Base-by-base conservation (phyloP, 345 rosid species). In the Aquilaria yunnanensis region DNA sequence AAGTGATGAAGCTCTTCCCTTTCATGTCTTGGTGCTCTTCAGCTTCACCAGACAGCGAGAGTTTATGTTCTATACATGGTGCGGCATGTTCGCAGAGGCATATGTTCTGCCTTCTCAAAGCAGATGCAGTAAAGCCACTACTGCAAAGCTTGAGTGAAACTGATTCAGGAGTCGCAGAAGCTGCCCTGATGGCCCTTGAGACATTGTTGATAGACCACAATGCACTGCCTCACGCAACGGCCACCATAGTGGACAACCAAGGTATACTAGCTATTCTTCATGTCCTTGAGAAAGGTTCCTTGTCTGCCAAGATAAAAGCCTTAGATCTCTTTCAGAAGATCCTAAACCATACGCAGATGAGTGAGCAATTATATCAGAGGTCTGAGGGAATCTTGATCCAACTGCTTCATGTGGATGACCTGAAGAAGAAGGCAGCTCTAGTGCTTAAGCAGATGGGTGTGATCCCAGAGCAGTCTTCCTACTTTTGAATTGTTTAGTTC, bases 401-500 rank as follows among this genome's bases (percentile, higher is more conserved):
- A 68, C 75, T 77, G 68, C 80, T 82, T 43, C 68, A 70, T 2
- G 74, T 79, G 33, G 78, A 75, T 41, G 54, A 56, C 48, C 75
- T 77, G 10, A 75, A 47, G 69, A 82, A 79, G 70, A 75, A 75
- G 63, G 80, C 69, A 34, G 87, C 82, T 34, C 58, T 75, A 45
- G 80, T 77, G 65, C 84, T 80, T 59, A 56, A 57, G 62, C 78
- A 77, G 61, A 79, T 82, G 84, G 49, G 66, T 4, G 11, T 75
- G 66, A 64, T 82, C 48, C 87, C 84, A 2, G 77, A 79, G 12
- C 87, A 82, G 61, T 82, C 87, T 12, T 82, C 84, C n/a, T 82
- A 77, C 62, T 79, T 82, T 72, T 82, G 72, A 82, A 49, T 47
- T 51, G 47, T 54, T 45, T 41, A 14, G 10, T 32, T 47, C 12